Conservation (phyloP, 139 green algal genomes). For the Yamagishiella unicocca region DNA sequence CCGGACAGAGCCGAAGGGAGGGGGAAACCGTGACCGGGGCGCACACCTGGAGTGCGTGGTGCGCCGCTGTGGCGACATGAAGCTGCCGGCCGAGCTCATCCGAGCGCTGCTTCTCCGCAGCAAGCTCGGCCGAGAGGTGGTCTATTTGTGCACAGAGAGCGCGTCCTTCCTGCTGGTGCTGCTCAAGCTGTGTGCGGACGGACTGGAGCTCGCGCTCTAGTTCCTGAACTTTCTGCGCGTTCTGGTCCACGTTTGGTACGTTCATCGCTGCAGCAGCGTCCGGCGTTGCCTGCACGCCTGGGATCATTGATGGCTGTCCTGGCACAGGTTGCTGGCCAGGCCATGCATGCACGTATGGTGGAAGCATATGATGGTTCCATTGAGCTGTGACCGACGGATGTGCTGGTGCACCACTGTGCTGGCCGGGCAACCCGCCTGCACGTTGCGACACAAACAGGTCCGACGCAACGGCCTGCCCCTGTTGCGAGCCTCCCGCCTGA, state of each 20-base stretch:
- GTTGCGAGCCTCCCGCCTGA: not conserved
- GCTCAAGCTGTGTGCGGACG: not conserved
- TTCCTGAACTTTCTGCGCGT: not conserved
- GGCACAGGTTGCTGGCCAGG: not conserved
- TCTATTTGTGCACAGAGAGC: not conserved
- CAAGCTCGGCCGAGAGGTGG: not conserved
- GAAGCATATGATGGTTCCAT: not conserved
- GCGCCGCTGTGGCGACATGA: not conserved
- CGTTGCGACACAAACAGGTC: not conserved
- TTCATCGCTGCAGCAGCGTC: not conserved
- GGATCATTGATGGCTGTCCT: not conserved
- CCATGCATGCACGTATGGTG: not conserved
- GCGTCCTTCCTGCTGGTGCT: not conserved
- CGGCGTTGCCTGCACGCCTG: not conserved
- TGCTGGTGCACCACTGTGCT: not conserved
- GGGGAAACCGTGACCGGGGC: too few species aligned
- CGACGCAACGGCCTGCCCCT: not conserved
- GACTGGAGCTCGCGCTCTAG: not conserved
- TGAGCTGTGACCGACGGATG: not conserved
- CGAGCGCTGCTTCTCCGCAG: not conserved
- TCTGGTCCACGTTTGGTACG: not conserved
- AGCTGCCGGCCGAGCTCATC: slow-evolving; percentile 9
- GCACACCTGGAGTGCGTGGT: slow-evolving; percentile 18
- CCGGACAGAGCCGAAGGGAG: too few species aligned
- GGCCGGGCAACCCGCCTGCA: not conserved